Evolutionary conservation across 2,329 filamentous ascomycete genomes (phyloP).

Genomic region (Nemania sp.): DNA sequence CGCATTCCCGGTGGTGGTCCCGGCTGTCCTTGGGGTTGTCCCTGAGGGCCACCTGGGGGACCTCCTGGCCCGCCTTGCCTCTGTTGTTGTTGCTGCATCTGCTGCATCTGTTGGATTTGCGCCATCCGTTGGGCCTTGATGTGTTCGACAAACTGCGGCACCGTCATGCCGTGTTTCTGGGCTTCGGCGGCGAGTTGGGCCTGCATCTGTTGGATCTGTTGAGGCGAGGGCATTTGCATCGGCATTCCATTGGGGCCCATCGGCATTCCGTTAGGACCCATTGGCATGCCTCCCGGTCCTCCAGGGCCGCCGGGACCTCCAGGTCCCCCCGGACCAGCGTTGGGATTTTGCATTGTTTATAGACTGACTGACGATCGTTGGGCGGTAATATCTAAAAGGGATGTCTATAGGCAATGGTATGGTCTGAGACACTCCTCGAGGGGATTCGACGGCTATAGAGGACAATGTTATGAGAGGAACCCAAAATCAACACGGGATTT

Average conservation of each 20-base stretch:
- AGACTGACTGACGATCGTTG: not conserved
- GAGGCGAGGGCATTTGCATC: slow-evolving; percentile 78
- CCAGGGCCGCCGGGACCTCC: slow-evolving; percentile 30
- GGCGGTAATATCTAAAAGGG: not conserved
- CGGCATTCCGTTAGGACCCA: slow-evolving; percentile 48
- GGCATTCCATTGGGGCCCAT: slow-evolving; percentile 50
- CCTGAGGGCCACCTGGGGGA: slow-evolving; percentile 29
- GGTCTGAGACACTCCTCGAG: not conserved
- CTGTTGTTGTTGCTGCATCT: slow-evolving; percentile 55
- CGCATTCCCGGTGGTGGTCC: slow-evolving; percentile 52
- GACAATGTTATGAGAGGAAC: slow-evolving; percentile 5
- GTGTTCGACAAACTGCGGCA: slow-evolving; percentile 84
- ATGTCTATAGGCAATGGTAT: not conserved
- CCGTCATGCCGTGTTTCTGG: slow-evolving; percentile 83
- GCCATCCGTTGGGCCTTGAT: slow-evolving; percentile 70
- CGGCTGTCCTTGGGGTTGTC: slow-evolving; percentile 45
- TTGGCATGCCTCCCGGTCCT: slow-evolving; percentile 27
- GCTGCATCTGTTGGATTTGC: slow-evolving; percentile 56
- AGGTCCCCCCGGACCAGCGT: slow-evolving; percentile 39
- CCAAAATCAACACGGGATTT: slow-evolving; percentile 4
- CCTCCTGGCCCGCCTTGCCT: slow-evolving; percentile 50
- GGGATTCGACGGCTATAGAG: not conserved
- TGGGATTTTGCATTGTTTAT: slow-evolving; percentile 45
- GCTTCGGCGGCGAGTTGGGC: slow-evolving; percentile 85
- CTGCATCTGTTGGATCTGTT: slow-evolving; percentile 89